Percentiles rank a stretch among this genome's conserved stretches.
phyloP scores from a whole-genome alignment of 495 filamentous ascomycete species.

The Hapsidospora chrysogenum region DNA sequence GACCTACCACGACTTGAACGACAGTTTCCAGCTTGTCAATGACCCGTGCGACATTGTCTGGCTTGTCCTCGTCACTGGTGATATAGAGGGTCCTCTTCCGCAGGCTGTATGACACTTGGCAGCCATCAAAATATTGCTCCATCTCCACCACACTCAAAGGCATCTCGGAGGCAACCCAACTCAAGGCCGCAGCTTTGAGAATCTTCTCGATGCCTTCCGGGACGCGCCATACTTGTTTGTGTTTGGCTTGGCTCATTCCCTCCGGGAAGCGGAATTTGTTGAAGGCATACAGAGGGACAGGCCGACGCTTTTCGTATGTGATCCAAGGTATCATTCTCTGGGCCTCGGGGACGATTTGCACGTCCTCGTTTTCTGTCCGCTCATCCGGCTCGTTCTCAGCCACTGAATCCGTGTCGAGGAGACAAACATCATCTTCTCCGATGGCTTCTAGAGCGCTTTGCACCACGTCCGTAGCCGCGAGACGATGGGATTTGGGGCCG shows the following conservation, averaged over 20 bases:
- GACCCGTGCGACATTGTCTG: neutral
- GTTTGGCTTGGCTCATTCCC: no score
- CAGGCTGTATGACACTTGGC: neutral
- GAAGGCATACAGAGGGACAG: no score
- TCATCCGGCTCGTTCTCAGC: neutral
- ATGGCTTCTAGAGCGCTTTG: neutral
- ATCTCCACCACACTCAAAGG: no score
- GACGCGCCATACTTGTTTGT: no score
- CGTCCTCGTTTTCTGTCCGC: no score
- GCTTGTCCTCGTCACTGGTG: neutral
- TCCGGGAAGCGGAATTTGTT: no score
- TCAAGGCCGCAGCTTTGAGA: no score
- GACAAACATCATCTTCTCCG: neutral
- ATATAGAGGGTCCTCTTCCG: neutral
- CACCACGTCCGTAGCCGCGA: neutral
- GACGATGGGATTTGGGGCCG: neutral
- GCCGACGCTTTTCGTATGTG: no score
- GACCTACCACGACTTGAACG: neutral
- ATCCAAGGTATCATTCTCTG: no score
- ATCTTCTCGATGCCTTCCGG: no score
- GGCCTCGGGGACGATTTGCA: no score
- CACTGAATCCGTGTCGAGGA: neutral
- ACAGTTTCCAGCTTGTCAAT: neutral
- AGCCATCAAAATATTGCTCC: neutral
- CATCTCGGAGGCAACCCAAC: no score